Conservation (phyloP, 352 stramenopile genomes). For the Pythium utonaiense region DNA sequence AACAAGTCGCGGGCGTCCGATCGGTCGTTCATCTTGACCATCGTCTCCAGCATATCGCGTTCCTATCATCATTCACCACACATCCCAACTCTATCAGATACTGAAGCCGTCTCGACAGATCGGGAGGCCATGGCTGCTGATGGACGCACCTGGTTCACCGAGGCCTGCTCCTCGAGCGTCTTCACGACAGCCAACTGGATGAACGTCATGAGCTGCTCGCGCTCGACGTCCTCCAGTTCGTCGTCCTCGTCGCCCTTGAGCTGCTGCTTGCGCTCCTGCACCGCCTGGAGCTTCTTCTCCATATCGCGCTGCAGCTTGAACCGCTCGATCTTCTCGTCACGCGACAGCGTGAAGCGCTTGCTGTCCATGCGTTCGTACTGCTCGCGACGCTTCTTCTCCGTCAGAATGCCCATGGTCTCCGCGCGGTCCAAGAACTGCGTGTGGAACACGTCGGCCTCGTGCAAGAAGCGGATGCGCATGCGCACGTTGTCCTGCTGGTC, state of each 20-base stretch:
- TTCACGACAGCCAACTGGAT: constrained; percentile 75
- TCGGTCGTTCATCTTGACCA: constrained; percentile 75
- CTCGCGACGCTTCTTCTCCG: constrained; percentile 61
- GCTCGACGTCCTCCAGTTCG: constrained; percentile 71
- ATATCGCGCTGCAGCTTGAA: constrained; percentile 78
- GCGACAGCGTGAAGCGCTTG: constrained; percentile 59
- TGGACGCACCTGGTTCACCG: constrained; percentile 60
- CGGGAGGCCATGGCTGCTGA: too few species aligned
- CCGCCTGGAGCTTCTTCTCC: constrained; percentile 58
- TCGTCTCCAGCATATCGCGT: constrained; percentile 83
- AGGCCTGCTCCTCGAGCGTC: constrained; percentile 70
- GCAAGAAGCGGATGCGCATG: constrained; percentile 55
- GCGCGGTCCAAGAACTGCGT: constrained; percentile 75
- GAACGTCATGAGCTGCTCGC: constrained; percentile 79
- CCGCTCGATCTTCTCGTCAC: constrained; percentile 79
- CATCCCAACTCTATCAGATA: too few species aligned
- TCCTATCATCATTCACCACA: constrained; percentile 24
- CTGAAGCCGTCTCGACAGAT: too few species aligned
- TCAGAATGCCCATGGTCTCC: constrained; percentile 55
- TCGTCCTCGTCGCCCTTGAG: constrained; percentile 49
- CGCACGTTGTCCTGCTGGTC: constrained; percentile 66
- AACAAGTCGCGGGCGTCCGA: constrained; percentile 61
- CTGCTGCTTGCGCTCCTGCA: constrained; percentile 45
- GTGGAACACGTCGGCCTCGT: constrained; percentile 73
- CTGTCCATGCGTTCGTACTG: constrained; percentile 75